Percentiles rank a stretch among this genome's conserved stretches.
Conservation (phyloP, 1,284 basidiomycete species). For the Phaffia rhodozyma region DNA sequence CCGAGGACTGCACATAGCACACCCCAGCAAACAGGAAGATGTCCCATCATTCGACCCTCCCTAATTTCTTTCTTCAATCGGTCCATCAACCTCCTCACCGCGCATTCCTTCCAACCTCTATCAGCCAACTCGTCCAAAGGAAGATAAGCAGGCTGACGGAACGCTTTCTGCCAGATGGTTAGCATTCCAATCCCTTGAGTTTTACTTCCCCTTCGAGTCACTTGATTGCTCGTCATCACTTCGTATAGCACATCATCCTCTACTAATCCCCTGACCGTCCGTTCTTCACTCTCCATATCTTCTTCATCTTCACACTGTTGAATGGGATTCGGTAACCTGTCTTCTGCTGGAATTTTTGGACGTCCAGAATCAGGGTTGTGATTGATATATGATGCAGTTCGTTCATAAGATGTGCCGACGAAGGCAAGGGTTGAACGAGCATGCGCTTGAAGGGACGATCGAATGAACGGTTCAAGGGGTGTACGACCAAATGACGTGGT, state of each 20-base stretch:
- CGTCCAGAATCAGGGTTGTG: too few relatives aligned
- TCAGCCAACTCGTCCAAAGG: conserved; percentile 11
- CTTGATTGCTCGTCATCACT: conserved; percentile 74
- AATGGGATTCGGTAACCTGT: too few relatives aligned
- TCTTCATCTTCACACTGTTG: neutral
- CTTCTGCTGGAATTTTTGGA: too few relatives aligned
- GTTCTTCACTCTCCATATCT: neutral
- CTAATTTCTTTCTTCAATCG: conserved; percentile 55
- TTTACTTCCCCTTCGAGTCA: conserved; percentile 71
- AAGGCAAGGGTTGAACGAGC: conserved; percentile 17
- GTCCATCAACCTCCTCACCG: conserved; percentile 42
- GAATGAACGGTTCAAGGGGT: conserved; percentile 4
- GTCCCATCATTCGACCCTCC: conserved; percentile 55
- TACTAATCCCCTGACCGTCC: conserved; percentile 26
- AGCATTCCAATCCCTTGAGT: conserved; percentile 89
- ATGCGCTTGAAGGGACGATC: conserved; percentile 9
- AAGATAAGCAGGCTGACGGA: conserved; percentile 44
- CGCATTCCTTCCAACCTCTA: neutral
- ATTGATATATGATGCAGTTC: too few relatives aligned
- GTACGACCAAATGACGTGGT: conserved; percentile 2
- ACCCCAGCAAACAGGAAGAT: conserved; percentile 84
- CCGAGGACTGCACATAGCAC: conserved; percentile 65
- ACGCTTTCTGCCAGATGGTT: conserved; percentile 72
- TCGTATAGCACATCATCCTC: conserved; percentile 63
- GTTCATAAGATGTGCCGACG: neutral